Percentiles rank a stretch among this genome's conserved stretches.
Evolutionary conservation across 257 asterid genomes (phyloP).

Genomic region (Buddleja alternifolia): DNA sequence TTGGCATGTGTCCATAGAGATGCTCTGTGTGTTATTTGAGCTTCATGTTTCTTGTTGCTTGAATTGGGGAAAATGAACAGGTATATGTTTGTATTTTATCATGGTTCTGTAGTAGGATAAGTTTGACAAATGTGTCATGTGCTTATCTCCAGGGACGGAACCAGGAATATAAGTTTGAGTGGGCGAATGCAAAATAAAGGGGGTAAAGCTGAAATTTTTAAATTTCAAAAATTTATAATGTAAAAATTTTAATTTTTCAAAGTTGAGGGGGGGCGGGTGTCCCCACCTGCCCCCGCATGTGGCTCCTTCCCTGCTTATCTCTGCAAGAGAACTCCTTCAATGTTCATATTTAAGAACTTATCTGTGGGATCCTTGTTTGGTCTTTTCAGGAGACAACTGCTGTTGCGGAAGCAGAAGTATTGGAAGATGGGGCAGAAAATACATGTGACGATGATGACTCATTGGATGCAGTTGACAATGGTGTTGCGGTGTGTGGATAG

Average conservation of each 20-base stretch:
- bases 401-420: conserved; percentile 37
- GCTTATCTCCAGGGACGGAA: too few species aligned
- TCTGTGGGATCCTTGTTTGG: conserved; percentile 2
- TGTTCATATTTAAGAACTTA: conserved; percentile 7
- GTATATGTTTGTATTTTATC: not conserved
- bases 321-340: not conserved
- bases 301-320: too few species aligned
- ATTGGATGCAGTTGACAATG: conserved; percentile 66
- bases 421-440: conserved; percentile 38
- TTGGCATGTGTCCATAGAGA: conserved; percentile 5
- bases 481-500: conserved; percentile 60
- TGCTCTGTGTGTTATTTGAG: not conserved
- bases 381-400: conserved; percentile 54
- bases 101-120: not conserved
- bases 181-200: too few species aligned
- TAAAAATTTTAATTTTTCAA: too few species aligned
- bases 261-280: too few species aligned
- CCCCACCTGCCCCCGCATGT: too few species aligned
- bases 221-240: too few species aligned
- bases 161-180: too few species aligned
- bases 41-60: not conserved
- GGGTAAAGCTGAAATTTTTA: too few species aligned
- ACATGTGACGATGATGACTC: conserved; percentile 59
- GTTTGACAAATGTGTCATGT: too few species aligned
- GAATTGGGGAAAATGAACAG: not conserved